Base-by-base conservation (phyloP, 1,284 basidiomycete genomes). In the Xerocomus minutiporus region DNA sequence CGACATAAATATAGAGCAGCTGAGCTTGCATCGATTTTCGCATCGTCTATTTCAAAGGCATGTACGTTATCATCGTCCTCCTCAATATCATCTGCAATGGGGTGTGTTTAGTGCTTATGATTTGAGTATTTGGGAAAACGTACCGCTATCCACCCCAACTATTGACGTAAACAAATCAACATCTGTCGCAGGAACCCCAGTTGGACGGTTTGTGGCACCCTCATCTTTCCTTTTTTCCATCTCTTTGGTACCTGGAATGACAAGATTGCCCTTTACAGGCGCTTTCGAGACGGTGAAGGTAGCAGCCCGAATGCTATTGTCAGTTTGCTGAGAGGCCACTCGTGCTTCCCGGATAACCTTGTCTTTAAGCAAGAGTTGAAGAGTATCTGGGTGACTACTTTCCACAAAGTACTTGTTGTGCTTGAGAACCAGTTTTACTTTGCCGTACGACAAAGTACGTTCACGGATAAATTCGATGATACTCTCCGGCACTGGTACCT, bases 321-420 rank as follows among this genome's bases (percentile, higher is more conserved):
- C 84, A 9, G 77, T 71, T 51, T 78, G 76, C 31, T 77, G 72
- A 13, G 84, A 77, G 46, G 86, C 75, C 6, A 92, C 84, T 39
- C 92, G 80, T 12, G 92, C 89, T 57, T 88, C 84, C 15, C 88
- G 82, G 56, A 98, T 96, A 26, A 88, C 73, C 50, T 78, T 76
- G 71, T 98, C 95, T 62, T 93, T 90, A 36, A 98, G 76, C 34
- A 97, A 74, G 36, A 83, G 76, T 63, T 96, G 88, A 23, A 97
- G 77, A 20, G 92, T 94, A 55, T 96, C 93, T 2, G 94, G 92
- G 64, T 96, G 91, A 55, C 83, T 88, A 17, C 92, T 95, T 70
- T 98, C 95, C 60, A 98, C 90, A 60, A 83, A 96, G 71, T 97
- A 97, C 62, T 89, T 91, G 77, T 97, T 97, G 69, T 97, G 89